Conservation (phyloP, 2,329 filamentous ascomycete genomes). For the Aureobasidium sp. region DNA sequence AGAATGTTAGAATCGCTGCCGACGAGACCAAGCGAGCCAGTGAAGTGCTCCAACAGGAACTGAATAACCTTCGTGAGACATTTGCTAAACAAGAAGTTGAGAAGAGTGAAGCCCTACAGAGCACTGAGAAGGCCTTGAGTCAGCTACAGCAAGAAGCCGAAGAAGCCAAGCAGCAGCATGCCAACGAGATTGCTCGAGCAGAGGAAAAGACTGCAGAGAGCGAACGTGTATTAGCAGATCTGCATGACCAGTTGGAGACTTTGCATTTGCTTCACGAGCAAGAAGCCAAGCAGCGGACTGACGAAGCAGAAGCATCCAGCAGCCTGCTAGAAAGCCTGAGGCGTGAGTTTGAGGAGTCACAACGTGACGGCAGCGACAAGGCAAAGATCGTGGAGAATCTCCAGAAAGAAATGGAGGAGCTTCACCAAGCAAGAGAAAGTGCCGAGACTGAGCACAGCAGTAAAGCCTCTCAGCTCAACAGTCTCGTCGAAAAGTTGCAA, state of each 20-base stretch:
- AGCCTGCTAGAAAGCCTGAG: conserved; percentile 15
- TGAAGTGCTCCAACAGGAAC: conserved; percentile 11
- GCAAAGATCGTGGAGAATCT: conserved; percentile 18
- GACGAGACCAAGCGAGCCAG: conserved; percentile 15
- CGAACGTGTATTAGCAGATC: not conserved
- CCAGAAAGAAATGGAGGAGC: conserved; percentile 18
- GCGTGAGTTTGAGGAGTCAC: conserved; percentile 15
- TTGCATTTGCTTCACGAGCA: not conserved
- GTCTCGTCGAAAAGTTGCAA: conserved; percentile 9
- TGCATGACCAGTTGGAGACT: conserved; percentile 4
- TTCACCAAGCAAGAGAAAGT: conserved; percentile 8
- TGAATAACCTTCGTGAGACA: conserved; percentile 4
- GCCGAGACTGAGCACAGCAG: conserved; percentile 6
- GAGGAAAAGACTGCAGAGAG: conserved; percentile 2
- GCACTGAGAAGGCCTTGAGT: not conserved
- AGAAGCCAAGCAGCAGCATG: not conserved
- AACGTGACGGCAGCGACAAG: conserved; percentile 21
- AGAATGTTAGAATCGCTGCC: not conserved
- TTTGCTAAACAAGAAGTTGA: conserved; percentile 1
- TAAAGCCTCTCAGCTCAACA: conserved; percentile 9
- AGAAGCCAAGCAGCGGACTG: conserved; percentile 4
- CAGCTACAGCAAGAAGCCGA: not conserved
- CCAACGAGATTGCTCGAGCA: not conserved
- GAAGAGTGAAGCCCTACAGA: not conserved
- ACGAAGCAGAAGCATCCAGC: conserved; percentile 4